Percentiles rank a stretch among this genome's conserved stretches.
Conservation (phyloP, 2,329 filamentous ascomycete genomes). For the Fusarium drepaniforme region DNA sequence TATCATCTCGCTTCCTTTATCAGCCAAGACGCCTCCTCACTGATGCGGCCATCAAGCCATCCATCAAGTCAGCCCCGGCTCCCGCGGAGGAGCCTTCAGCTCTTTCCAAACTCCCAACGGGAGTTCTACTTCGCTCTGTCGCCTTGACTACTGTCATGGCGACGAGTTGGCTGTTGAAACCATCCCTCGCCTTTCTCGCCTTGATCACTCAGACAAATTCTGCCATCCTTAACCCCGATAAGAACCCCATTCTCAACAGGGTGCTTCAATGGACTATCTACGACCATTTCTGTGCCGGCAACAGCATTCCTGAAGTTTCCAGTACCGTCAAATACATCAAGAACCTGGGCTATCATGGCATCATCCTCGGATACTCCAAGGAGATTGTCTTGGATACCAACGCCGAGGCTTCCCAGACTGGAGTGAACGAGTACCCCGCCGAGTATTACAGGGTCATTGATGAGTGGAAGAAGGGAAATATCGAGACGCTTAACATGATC, state of each 20-base stretch:
- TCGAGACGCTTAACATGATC: slow-evolving; percentile 65
- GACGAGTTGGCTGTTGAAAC: slow-evolving; percentile 38
- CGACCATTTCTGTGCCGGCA: slow-evolving; percentile 68
- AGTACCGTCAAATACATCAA: slow-evolving; percentile 59
- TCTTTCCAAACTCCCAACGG: slow-evolving; percentile 39
- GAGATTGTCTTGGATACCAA: slow-evolving; percentile 56
- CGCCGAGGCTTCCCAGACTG: slow-evolving; percentile 26
- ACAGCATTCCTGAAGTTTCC: slow-evolving; percentile 60
- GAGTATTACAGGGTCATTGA: slow-evolving; percentile 45
- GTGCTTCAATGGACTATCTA: slow-evolving; percentile 62
- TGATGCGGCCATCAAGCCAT: slow-evolving; percentile 18
- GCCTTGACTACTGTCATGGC: slow-evolving; percentile 45
- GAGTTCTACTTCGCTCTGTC: slow-evolving; percentile 41
- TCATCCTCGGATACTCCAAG: slow-evolving; percentile 65
- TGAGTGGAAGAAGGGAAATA: slow-evolving; percentile 65
- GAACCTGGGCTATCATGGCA: slow-evolving; percentile 62
- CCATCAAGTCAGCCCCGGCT: slow-evolving; percentile 2
- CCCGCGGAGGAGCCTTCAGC: background rate
- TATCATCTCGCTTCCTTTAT: background rate
- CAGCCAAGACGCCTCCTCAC: slow-evolving; percentile 6
- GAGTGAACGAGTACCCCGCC: slow-evolving; percentile 13
- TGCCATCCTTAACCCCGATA: slow-evolving; percentile 58
- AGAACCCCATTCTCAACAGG: slow-evolving; percentile 52
- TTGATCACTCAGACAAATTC: slow-evolving; percentile 44
- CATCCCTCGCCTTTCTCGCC: slow-evolving; percentile 42